Conservation (phyloP, 2,329 filamentous ascomycete species). For the Neofusicoccum ribis region DNA sequence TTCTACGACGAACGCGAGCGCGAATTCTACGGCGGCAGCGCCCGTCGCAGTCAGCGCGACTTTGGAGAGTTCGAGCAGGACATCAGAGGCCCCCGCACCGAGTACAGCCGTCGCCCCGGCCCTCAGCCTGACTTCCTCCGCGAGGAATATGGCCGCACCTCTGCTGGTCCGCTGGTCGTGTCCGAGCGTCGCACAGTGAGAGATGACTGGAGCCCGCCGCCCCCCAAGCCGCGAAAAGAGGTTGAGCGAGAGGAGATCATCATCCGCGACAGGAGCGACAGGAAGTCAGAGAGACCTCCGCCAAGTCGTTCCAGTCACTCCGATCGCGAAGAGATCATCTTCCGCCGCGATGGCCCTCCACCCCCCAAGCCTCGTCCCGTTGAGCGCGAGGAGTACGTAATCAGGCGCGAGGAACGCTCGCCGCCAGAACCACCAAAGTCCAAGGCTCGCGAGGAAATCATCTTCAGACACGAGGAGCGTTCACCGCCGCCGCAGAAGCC, state of each 20-base stretch:
- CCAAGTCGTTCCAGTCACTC: slow-evolving; percentile 25
- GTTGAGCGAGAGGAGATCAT: slow-evolving; percentile 42
- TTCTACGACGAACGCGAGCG: slow-evolving; percentile 52
- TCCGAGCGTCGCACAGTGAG: slow-evolving; percentile 28
- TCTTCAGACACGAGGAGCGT: slow-evolving; percentile 18
- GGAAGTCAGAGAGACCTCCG: slow-evolving; percentile 26
- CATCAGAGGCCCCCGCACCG: slow-evolving; percentile 30
- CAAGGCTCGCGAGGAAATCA: slow-evolving; percentile 28
- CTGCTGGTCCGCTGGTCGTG: slow-evolving; percentile 48
- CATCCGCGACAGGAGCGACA: slow-evolving; percentile 32
- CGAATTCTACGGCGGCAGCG: slow-evolving; percentile 49
- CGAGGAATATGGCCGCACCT: slow-evolving; percentile 50
- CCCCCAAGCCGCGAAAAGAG: slow-evolving; percentile 34
- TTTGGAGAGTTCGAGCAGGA: slow-evolving; percentile 55
- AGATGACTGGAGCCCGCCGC: slow-evolving; percentile 37
- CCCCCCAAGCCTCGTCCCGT: slow-evolving; percentile 31
- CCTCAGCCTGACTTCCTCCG: slow-evolving; percentile 52
- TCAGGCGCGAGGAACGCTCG: slow-evolving; percentile 24
- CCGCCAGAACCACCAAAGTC: slow-evolving; percentile 25
- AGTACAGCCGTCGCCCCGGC: slow-evolving; percentile 34
- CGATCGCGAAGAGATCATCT: slow-evolving; percentile 41
- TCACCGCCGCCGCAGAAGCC: slow-evolving; percentile 11
- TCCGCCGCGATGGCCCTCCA: slow-evolving; percentile 26
- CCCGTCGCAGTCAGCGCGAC: slow-evolving; percentile 42
- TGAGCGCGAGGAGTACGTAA: slow-evolving; percentile 24